phyloP scores from a whole-genome alignment of 768 basidiomycete species.

The Floccularia luteovirens region DNA sequence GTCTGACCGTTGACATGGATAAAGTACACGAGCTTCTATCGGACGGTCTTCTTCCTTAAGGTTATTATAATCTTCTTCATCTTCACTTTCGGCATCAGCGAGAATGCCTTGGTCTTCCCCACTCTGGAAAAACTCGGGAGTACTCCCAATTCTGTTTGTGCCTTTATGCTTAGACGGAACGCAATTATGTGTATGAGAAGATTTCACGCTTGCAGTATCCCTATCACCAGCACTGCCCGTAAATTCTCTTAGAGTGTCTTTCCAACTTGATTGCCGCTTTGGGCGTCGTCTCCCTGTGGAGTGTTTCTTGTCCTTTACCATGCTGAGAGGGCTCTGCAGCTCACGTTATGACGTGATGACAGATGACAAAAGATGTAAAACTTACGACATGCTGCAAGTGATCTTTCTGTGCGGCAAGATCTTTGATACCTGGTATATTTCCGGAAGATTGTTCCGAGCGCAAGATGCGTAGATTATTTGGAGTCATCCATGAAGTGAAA shows the following conservation, averaged over 20 bases:
- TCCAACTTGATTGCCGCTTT: constrained; percentile 52
- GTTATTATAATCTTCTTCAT: constrained; percentile 37
- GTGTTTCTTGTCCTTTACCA: constrained; percentile 69
- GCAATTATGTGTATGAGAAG: too few relatives aligned
- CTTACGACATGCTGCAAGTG: constrained; percentile 74
- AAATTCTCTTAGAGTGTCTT: constrained; percentile 44
- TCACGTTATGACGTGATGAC: constrained; percentile 4
- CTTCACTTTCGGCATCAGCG: constrained; percentile 45
- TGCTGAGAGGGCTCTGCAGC: constrained; percentile 71
- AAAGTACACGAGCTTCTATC: constrained; percentile 66
- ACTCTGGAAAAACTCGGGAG: too few relatives aligned
- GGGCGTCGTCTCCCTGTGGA: constrained; percentile 35
- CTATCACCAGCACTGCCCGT: constrained; percentile 29
- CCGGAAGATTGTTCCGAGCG: constrained; percentile 84
- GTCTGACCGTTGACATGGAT: constrained; percentile 32
- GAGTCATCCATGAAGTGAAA: constrained; percentile 96
- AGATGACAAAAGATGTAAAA: constrained; percentile 1
- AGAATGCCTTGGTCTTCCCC: constrained; percentile 40
- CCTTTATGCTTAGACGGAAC: too few relatives aligned
- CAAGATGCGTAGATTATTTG: constrained; percentile 74
- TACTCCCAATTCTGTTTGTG: too few relatives aligned
- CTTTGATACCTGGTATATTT: constrained; percentile 65
- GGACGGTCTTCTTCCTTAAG: constrained; percentile 68
- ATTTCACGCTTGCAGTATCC: too few relatives aligned
- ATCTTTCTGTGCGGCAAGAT: constrained; percentile 72